These are phyloP conservation scores for Lagenidium giganteum DNA, from an alignment of 352 stramenopile genomes.

Conservation along the genomic window DNA sequence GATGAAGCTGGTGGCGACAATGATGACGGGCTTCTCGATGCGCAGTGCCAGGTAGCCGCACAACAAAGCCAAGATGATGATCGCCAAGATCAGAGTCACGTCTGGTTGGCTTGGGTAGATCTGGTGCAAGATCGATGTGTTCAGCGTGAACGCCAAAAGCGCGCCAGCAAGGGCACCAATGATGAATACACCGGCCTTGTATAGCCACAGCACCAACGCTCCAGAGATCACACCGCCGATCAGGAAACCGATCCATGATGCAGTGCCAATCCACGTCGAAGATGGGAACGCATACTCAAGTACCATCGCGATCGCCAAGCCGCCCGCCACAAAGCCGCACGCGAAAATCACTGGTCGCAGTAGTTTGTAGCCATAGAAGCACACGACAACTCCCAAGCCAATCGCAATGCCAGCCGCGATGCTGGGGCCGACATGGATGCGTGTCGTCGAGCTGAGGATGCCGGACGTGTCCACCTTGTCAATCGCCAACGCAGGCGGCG, in stretches of 20 bases:
- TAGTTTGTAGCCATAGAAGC: conserved; percentile 30
- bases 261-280: conserved; percentile 27
- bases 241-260: conserved; percentile 48
- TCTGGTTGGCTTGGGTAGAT: conserved; percentile 37
- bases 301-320: conserved; percentile 26
- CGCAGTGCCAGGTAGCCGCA: conserved; percentile 36
- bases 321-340: conserved; percentile 37
- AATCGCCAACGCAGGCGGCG: too few relatives aligned
- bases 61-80: conserved; percentile 28
- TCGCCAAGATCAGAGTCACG: conserved; percentile 37
- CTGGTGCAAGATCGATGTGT: conserved; percentile 32
- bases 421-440: conserved; percentile 25
- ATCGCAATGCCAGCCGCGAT: conserved; percentile 32
- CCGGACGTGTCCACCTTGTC: conserved; percentile 11
- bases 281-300: conserved; percentile 28
- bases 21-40: conserved; percentile 46
- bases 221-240: conserved; percentile 27
- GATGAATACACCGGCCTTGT: conserved; percentile 42
- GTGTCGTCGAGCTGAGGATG: conserved; percentile 19
- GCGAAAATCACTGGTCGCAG: conserved; percentile 33
- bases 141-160: conserved; percentile 38
- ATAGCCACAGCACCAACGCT: conserved; percentile 29
- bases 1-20: conserved; percentile 46
- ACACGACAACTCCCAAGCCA: conserved; percentile 20
- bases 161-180: conserved; percentile 33